These are phyloP conservation scores for Suhomyces bribrorum DNA, from an alignment of 1,139 yeast species.

Conservation along the genomic window DNA sequence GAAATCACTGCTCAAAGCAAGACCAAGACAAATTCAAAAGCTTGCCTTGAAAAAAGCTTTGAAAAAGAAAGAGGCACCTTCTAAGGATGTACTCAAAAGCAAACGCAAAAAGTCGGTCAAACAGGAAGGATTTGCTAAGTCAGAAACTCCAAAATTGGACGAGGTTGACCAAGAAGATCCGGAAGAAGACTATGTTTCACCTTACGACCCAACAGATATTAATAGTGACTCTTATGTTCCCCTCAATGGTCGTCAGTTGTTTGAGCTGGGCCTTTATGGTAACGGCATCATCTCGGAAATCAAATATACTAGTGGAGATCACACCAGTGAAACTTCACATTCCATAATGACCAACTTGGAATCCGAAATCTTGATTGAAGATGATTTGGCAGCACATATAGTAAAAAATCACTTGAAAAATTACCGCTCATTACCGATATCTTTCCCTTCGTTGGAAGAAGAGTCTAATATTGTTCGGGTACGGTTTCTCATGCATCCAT, in stretches of 20 bases:
- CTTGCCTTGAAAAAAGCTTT: slow-evolving; percentile 8
- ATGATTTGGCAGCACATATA: slow-evolving; percentile 31
- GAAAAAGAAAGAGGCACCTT: background rate
- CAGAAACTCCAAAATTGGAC: slow-evolving; percentile 1
- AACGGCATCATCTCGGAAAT: slow-evolving; percentile 29
- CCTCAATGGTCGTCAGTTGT: slow-evolving; percentile 37
- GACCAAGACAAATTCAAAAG: slow-evolving; percentile 12
- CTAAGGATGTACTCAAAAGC: background rate
- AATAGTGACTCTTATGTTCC: slow-evolving; percentile 36
- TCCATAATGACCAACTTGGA: slow-evolving; percentile 11
- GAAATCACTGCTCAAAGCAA: slow-evolving; percentile 6
- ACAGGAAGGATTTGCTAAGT: slow-evolving; percentile 1
- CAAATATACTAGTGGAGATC: slow-evolving; percentile 17
- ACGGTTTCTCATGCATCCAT: slow-evolving; percentile 43
- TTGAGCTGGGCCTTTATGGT: slow-evolving; percentile 26
- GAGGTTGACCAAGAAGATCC: slow-evolving; percentile 4
- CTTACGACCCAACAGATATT: slow-evolving; percentile 44
- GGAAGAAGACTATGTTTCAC: slow-evolving; percentile 12
- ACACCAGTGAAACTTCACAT: background rate
- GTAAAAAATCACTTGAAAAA: slow-evolving; percentile 30
- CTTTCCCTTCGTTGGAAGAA: slow-evolving; percentile 38
- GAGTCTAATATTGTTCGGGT: slow-evolving; percentile 34
- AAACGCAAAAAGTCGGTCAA: slow-evolving; percentile 16
- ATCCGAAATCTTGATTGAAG: slow-evolving; percentile 11
- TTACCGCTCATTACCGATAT: slow-evolving; percentile 36